These are phyloP conservation scores for Pestalotiopsis sp. DNA, from an alignment of 2,329 filamentous ascomycete genomes.

Conservation along the genomic window DNA sequence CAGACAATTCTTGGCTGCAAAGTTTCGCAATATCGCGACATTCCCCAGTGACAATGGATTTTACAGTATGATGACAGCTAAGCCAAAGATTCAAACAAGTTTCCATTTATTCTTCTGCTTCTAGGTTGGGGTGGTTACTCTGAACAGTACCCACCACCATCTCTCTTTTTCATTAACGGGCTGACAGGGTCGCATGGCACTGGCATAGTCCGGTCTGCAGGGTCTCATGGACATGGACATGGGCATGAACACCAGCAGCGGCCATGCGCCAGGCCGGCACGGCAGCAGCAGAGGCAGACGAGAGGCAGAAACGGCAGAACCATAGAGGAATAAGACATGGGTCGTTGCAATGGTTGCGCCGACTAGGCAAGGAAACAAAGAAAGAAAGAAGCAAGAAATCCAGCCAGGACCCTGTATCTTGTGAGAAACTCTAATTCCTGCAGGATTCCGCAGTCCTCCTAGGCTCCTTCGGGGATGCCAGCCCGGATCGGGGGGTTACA, in stretches of 20 bases:
- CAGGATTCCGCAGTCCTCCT: background rate
- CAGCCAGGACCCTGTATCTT: background rate
- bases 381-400: background rate
- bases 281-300: background rate
- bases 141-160: too few species aligned
- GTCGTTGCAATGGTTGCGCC: background rate
- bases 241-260: too few species aligned
- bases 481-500: conserved; percentile 3
- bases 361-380: background rate
- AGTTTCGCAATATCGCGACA: background rate
- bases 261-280: background rate
- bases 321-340: background rate
- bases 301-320: background rate
- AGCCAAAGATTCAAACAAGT: too few species aligned
- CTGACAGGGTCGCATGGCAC: too few species aligned
- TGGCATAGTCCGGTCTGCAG: too few species aligned
- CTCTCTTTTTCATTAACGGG: too few species aligned
- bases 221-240: background rate
- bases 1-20: background rate
- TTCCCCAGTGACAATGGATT: background rate
- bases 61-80: background rate
- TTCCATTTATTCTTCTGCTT: too few species aligned
- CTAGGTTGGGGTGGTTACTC: too few species aligned
- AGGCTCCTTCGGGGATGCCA: conserved; percentile 18
- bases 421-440: conserved; percentile 1